A percentile compares a stretch with the other conserved stretches of the same genome.
Evolutionary conservation across 2,329 filamentous ascomycete genomes (phyloP).

Genomic region (Grosmannia clavigera): DNA sequence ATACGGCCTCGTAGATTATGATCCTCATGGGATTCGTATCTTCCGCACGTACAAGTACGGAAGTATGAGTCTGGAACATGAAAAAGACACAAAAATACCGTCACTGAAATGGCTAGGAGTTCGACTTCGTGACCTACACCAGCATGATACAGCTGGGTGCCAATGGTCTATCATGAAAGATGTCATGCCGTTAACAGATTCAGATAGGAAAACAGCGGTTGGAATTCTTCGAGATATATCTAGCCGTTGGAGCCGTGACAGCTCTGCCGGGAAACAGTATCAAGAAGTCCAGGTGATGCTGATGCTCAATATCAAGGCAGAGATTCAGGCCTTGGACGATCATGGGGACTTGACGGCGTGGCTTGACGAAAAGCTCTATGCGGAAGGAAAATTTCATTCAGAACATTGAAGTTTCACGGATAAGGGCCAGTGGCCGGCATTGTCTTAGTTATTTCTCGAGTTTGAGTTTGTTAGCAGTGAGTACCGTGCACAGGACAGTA

Average conservation of each 20-base stretch:
- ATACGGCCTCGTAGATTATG: constrained; percentile 57
- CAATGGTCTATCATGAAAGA: constrained; percentile 15
- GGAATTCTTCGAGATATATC: constrained; percentile 36
- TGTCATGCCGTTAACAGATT: constrained; percentile 29
- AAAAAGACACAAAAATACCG: constrained; percentile 37
- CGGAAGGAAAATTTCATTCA: background rate
- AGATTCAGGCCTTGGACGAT: constrained; percentile 60
- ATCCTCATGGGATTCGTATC: constrained; percentile 66
- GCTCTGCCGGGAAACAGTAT: constrained; percentile 26
- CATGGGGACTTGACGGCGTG: constrained; percentile 36
- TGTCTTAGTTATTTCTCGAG: background rate
- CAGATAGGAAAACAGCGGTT: constrained; percentile 47
- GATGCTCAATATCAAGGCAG: constrained; percentile 60
- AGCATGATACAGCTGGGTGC: too few species aligned
- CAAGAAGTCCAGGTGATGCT: constrained; percentile 61
- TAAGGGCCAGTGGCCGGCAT: background rate
- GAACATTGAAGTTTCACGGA: background rate
- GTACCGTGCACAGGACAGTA: background rate
- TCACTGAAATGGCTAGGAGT: constrained; percentile 54
- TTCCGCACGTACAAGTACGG: constrained; percentile 61
- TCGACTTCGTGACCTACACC: constrained; percentile 6
- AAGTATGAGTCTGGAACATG: constrained; percentile 49
- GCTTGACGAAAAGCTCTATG: constrained; percentile 31
- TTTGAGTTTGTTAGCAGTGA: background rate
- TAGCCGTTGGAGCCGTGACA: constrained; percentile 11